These are phyloP conservation scores for Chloranthus sessilifolius DNA, from an alignment of 164 flowering plant species.

Conservation along the genomic window DNA sequence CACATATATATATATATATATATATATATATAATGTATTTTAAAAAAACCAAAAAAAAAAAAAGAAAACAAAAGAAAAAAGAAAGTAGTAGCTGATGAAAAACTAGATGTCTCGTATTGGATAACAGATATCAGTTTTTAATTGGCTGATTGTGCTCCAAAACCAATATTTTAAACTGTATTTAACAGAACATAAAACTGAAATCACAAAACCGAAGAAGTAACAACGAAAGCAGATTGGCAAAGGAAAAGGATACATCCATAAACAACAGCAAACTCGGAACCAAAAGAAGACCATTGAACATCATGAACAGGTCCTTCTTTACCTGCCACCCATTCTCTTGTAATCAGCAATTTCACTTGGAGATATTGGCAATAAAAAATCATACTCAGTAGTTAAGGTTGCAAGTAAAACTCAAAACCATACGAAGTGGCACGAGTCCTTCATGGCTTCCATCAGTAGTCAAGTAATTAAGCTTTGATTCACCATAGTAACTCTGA, in stretches of 20 bases:
- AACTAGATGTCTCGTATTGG: too few relatives aligned
- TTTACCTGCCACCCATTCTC: constrained; percentile 59
- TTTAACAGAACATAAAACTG: background rate
- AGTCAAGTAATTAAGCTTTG: constrained; percentile 89
- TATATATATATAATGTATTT: too few relatives aligned
- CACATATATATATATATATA: too few relatives aligned
- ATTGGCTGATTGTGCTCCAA: too few relatives aligned
- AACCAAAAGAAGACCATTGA: constrained; percentile 87
- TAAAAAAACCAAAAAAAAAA: too few relatives aligned
- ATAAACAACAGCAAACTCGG: constrained; percentile 93
- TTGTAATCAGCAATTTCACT: constrained; percentile 17
- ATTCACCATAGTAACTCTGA: constrained; percentile 98
- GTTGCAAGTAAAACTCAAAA: constrained; percentile 7
- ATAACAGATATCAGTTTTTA: too few relatives aligned
- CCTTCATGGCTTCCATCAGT: constrained; percentile 90
- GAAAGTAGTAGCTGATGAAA: too few relatives aligned
- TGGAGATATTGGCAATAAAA: constrained; percentile 1
- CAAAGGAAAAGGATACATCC: constrained; percentile 80
- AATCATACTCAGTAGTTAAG: background rate
- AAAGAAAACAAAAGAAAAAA: too few relatives aligned
- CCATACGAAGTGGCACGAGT: constrained; percentile 84
- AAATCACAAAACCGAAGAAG: background rate
- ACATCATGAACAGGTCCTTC: constrained; percentile 98
- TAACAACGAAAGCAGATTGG: background rate
- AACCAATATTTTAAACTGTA: too few relatives aligned